Evolutionary conservation across 2,329 filamentous ascomycete species (phyloP).

Genomic region (Huntiella decipiens): DNA sequence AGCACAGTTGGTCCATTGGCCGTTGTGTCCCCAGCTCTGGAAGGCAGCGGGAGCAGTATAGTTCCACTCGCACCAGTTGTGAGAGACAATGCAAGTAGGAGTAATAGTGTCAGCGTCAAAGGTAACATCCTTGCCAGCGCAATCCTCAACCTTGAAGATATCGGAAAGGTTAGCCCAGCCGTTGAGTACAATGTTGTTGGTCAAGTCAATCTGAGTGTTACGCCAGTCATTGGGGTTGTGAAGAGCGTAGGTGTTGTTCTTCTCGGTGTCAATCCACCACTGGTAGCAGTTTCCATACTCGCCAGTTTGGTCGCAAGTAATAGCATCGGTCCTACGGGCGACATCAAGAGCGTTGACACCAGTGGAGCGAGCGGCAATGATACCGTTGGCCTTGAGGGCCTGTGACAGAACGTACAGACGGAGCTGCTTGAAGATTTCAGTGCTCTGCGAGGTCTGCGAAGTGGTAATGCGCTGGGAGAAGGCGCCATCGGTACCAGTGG

Average conservation of each 20-base stretch:
- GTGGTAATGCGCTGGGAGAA: slow-evolving; percentile 15
- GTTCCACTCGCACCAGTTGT: slow-evolving; percentile 15
- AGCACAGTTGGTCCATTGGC: slow-evolving; percentile 14
- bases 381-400: slow-evolving; percentile 14
- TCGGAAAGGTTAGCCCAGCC: slow-evolving; percentile 15
- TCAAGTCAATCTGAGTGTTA: slow-evolving; percentile 14
- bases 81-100: slow-evolving; percentile 14
- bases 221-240: slow-evolving; percentile 14
- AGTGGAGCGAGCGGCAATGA: slow-evolving; percentile 13
- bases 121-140: slow-evolving; percentile 13
- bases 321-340: slow-evolving; percentile 11
- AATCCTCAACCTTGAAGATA: slow-evolving; percentile 15
- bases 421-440: slow-evolving; percentile 13
- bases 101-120: slow-evolving; percentile 13
- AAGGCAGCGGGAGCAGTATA: slow-evolving; percentile 7
- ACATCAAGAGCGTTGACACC: slow-evolving; percentile 13
- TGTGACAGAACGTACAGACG: slow-evolving; percentile 14
- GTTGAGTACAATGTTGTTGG: slow-evolving; percentile 13
- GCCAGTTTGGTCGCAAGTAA: slow-evolving; percentile 8
- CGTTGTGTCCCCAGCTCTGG: neutral
- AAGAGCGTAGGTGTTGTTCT: slow-evolving; percentile 14
- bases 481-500: slow-evolving; percentile 13
- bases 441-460: slow-evolving; percentile 14
- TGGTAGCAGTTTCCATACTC: slow-evolving; percentile 13
- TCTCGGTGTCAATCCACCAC: slow-evolving; percentile 13